Conservation (phyloP, 2,329 filamentous ascomycete species). For the Xylariomycetidae sp. region DNA sequence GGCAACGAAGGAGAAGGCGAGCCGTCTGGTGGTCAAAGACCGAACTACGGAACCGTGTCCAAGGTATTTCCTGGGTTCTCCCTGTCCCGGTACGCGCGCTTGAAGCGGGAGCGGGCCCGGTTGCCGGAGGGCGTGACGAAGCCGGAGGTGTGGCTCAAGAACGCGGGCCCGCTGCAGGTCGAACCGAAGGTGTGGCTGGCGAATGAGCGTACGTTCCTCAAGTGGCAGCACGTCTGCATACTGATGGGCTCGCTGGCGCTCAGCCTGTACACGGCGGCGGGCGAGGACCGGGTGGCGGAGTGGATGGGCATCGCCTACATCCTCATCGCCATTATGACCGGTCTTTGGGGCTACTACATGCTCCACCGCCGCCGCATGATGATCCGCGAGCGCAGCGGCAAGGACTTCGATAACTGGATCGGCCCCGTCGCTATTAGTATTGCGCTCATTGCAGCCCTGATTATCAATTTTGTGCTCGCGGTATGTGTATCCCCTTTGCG, state of each 20-base stretch:
- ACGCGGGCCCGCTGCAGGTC: constrained; percentile 82
- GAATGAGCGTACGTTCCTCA: constrained; percentile 96
- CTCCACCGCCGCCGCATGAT: constrained; percentile 69
- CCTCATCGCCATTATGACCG: constrained; percentile 73
- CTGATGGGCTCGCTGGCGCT: constrained; percentile 79
- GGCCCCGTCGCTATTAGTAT: constrained; percentile 80
- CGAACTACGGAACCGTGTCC: constrained; percentile 52
- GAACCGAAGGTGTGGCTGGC: constrained; percentile 99
- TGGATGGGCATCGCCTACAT: constrained; percentile 80
- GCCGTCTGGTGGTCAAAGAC: constrained; percentile 11
- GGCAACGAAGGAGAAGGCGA: constrained; percentile 28
- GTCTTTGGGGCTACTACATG: constrained; percentile 81
- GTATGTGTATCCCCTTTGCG: no score
- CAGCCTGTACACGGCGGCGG: constrained; percentile 83
- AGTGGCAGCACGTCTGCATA: constrained; percentile 94
- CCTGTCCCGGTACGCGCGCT: constrained; percentile 66
- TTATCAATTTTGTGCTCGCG: constrained; percentile 86
- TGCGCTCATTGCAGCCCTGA: constrained; percentile 69
- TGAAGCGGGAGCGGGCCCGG: constrained; percentile 43
- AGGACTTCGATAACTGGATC: constrained; percentile 84
- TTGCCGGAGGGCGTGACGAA: constrained; percentile 85
- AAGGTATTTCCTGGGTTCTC: constrained; percentile 79
- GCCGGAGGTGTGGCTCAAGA: constrained; percentile 87
- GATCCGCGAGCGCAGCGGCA: constrained; percentile 80
- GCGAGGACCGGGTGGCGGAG: constrained; percentile 69